Evolutionary conservation across 129 eudicot species (phyloP), one percentile per base, ranked within the genome.

Genomic region (Flaveria linearis): DNA sequence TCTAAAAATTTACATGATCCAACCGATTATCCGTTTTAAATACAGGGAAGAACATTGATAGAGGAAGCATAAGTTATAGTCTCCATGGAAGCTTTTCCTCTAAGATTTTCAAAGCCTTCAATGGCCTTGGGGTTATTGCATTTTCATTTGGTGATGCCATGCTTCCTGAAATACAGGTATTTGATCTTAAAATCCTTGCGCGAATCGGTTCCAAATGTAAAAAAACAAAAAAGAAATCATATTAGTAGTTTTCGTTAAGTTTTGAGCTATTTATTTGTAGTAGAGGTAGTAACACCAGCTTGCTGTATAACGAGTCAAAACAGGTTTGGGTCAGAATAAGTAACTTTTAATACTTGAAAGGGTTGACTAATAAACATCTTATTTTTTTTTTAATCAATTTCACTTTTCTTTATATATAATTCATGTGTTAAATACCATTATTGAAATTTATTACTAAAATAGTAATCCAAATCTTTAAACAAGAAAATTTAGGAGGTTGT

Each of bases 101-200:
- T 58, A 87, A 84, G 77, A 71, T 80, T 74, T 87, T 87, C 76
- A 79, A 77, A 82, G 92, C 85, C 78, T 87, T 87, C 66, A 84
- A 78, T 76, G 88, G 88, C 67, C 86, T 87, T 10, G 91, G 88
- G n/a, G 53, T 72, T 58, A 82, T 87, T 30, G 91, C 91, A 69
- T 87, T 87, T 62, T 87, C 91, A 52, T 87, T 87, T 69, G 91
- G 91, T 23, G 86, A 84, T 71, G 91, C 91, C 64, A 87, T 87
- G 88, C 91, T 87, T 73, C 91, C 91, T 4, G 91, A 87, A 79
- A 87, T 87, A 71, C 91, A 87, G 68, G 91, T 84, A 79, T 69
- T 20, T 25, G 23, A 51, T 23, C 23, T 46, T 56, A 57, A 26
- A 2, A 65, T 43, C 58, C 73, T 67, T 67, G 25, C 18, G 10